A percentile compares a stretch with the other conserved stretches of the same genome.
Evolutionary conservation across 495 filamentous ascomycete species (phyloP).

Genomic region (Tuber umbilicatum): DNA sequence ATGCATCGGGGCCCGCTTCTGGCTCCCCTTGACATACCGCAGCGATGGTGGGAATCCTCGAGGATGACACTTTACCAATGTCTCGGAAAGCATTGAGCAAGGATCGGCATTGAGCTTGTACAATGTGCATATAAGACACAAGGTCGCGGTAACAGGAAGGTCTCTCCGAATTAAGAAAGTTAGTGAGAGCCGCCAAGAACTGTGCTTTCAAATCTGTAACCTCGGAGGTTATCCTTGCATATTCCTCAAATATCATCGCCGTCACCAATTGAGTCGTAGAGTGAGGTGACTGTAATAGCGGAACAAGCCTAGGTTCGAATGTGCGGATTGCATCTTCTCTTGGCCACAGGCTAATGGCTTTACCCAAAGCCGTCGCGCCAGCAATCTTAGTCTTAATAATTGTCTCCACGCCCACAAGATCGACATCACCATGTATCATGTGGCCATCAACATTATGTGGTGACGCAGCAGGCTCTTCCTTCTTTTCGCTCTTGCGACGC

Average conservation of each 20-base stretch:
- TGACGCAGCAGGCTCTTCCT: slow-evolving; percentile 60
- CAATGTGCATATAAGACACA: slow-evolving; percentile 76
- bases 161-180: slow-evolving; percentile 70
- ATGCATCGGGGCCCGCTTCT: slow-evolving; percentile 82
- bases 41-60: slow-evolving; percentile 70
- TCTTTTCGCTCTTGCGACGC: slow-evolving; percentile 74
- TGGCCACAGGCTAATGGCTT: slow-evolving; percentile 60
- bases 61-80: slow-evolving; percentile 64
- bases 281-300: slow-evolving; percentile 60
- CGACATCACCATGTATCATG: slow-evolving; percentile 95
- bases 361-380: slow-evolving; percentile 75
- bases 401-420: slow-evolving; percentile 81
- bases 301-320: slow-evolving; percentile 55
- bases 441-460: slow-evolving; percentile 93
- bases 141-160: slow-evolving; percentile 80
- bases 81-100: slow-evolving; percentile 84
- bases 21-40: slow-evolving; percentile 87
- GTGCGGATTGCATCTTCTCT: slow-evolving; percentile 44
- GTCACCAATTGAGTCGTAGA: slow-evolving; percentile 80
- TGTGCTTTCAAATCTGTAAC: slow-evolving; percentile 44
- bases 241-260: slow-evolving; percentile 83
- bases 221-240: slow-evolving; percentile 54
- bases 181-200: slow-evolving; percentile 56
- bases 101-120: slow-evolving; percentile 81
- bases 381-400: slow-evolving; percentile 82